These are phyloP conservation scores for Phaeophleospora eucalypticola DNA, from an alignment of 2,329 filamentous ascomycete genomes.

Conservation along the genomic window DNA sequence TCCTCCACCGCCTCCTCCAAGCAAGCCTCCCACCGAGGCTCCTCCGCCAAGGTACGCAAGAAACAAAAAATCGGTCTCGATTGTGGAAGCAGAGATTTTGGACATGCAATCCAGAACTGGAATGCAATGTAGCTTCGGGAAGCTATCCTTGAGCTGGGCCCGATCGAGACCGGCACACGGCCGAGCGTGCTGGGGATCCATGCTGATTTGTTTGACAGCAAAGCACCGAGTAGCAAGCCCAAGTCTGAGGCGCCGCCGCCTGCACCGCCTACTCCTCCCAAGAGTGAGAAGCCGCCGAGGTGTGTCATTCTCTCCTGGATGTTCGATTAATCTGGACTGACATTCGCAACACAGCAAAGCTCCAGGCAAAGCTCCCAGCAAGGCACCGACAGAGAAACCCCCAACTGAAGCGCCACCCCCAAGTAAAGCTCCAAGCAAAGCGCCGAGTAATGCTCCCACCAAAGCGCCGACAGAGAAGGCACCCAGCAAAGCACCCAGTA, in stretches of 20 bases:
- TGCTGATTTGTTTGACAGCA: not conserved
- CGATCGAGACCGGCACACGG: not conserved
- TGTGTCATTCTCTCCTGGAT: not conserved
- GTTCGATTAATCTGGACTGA: not conserved
- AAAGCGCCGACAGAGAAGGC: conserved; percentile 14
- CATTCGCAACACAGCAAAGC: not conserved
- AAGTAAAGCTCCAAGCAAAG: conserved; percentile 7
- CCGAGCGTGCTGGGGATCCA: not conserved
- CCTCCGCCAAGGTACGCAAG: not conserved
- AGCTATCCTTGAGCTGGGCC: not conserved
- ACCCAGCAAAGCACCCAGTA: conserved; percentile 1
- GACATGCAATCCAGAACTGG: not conserved
- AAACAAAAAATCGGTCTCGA: not conserved
- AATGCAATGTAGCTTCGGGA: not conserved
- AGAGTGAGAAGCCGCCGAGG: not conserved
- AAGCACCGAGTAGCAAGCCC: conserved; percentile 2
- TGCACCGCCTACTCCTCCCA: not conserved
- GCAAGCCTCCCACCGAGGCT: conserved; percentile 2
- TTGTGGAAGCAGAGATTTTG: no score
- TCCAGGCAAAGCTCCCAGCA: not conserved
- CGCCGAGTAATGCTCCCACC: conserved; percentile 7
- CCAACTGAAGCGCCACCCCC: not conserved
- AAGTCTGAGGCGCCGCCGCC: not conserved
- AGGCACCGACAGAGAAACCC: not conserved
- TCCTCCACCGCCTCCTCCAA: conserved; percentile 9